Evolutionary conservation across 257 asterid species (phyloP).

Genomic region (Vinca minor): DNA sequence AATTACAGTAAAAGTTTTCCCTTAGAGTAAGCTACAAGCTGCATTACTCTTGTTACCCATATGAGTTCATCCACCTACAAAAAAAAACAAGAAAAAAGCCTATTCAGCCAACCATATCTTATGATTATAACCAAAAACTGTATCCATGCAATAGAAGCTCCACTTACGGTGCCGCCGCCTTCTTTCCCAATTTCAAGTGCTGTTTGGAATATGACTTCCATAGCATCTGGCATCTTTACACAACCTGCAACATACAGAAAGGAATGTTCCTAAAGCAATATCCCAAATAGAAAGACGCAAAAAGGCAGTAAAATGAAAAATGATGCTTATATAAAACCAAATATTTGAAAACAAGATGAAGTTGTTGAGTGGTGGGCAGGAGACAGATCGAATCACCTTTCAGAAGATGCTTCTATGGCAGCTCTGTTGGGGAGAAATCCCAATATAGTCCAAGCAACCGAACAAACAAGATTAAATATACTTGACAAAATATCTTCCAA

Average conservation of each 20-base stretch:
- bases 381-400: no score
- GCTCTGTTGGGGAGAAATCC: no score
- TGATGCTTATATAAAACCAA: no score
- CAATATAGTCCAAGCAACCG: no score
- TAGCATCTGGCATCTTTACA: not conserved
- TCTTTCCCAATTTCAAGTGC: not conserved
- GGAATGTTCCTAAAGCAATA: not conserved
- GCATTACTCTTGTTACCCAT: not conserved
- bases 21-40: not conserved
- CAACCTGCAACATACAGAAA: not conserved
- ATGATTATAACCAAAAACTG: not conserved
- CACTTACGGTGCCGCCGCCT: not conserved
- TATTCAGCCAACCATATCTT: not conserved
- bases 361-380: no score
- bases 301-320: no score
- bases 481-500: no score
- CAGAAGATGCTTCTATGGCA: no score
- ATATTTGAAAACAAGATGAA: no score
- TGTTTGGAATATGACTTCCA: no score
- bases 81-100: not conserved
- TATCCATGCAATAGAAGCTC: not conserved
- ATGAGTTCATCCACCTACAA: not conserved
- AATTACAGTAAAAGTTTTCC: not conserved
- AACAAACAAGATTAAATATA: no score
- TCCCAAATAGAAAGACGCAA: not conserved